A percentile compares a stretch with the other conserved stretches of the same genome.
Evolutionary conservation across 305 asterid genomes (phyloP).

Genomic region (Fraxinus sp.): DNA sequence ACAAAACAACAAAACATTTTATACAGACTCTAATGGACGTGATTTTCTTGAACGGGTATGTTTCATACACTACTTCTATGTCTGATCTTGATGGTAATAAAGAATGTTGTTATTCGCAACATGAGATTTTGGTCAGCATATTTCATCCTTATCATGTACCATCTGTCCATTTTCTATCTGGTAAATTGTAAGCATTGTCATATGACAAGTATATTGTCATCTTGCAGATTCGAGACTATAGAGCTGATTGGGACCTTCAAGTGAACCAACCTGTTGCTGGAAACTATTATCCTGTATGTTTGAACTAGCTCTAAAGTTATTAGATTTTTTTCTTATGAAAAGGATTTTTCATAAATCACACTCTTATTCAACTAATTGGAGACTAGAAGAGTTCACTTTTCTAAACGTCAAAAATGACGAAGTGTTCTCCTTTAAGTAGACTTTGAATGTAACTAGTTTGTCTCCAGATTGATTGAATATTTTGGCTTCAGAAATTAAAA

Average conservation of each 20-base stretch:
- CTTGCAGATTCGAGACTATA: constrained; percentile 76
- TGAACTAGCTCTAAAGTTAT: constrained; percentile 17
- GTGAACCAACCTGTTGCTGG: constrained; percentile 95
- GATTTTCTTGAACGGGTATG: constrained; percentile 89
- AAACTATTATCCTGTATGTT: constrained; percentile 93
- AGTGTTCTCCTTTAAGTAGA: background rate
- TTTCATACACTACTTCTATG: constrained; percentile 9
- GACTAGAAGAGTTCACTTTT: background rate
- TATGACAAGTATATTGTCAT: constrained; percentile 9
- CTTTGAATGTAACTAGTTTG: background rate
- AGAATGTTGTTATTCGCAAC: background rate
- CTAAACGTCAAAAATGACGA: background rate
- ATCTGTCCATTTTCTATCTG: background rate
- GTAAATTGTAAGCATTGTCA: background rate
- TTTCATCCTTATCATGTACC: background rate
- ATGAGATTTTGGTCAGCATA: background rate
- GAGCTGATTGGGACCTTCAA: constrained; percentile 96
- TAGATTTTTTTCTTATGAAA: background rate
- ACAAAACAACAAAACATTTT: constrained; percentile 70
- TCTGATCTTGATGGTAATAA: background rate
- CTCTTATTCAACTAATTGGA: background rate
- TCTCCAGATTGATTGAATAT: background rate
- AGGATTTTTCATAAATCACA: background rate
- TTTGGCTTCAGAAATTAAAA: constrained; percentile 5
- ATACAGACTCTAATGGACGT: constrained; percentile 91